A percentile compares a stretch with the other conserved stretches of the same genome.
Evolutionary conservation across 768 basidiomycete species (phyloP).

Genomic region (Tricholoma matsutake): DNA sequence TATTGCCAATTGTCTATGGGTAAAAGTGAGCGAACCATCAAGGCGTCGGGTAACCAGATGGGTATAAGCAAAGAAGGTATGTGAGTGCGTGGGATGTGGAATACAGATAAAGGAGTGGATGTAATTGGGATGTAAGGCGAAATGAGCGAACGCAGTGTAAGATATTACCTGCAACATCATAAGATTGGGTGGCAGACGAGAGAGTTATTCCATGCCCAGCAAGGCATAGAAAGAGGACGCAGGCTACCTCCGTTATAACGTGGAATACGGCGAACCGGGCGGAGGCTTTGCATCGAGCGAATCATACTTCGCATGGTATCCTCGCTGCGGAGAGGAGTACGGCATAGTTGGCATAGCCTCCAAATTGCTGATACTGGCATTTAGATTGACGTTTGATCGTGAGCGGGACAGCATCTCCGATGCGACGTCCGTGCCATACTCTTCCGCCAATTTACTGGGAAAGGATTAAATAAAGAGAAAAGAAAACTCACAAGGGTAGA

Average conservation of each 20-base stretch:
- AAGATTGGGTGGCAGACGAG: neutral
- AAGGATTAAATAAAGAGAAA: slow-evolving; percentile 1
- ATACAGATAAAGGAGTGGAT: neutral
- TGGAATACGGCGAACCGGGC: neutral
- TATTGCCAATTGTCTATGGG: too few relatives aligned
- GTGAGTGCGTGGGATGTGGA: neutral
- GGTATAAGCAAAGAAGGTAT: neutral
- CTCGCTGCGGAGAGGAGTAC: slow-evolving; percentile 15
- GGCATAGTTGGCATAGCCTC: slow-evolving; percentile 27
- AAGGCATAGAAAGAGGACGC: neutral
- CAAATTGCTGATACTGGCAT: neutral
- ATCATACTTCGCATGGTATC: slow-evolving; percentile 18
- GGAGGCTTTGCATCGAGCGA: slow-evolving; percentile 17
- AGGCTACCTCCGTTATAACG: neutral
- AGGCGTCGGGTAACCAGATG: neutral
- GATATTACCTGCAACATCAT: neutral
- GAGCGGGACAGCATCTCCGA: slow-evolving; percentile 57
- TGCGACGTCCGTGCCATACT: slow-evolving; percentile 66
- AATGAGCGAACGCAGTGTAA: neutral
- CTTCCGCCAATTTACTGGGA: slow-evolving; percentile 68
- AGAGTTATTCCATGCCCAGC: neutral
- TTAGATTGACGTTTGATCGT: slow-evolving; percentile 46
- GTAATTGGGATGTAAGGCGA: neutral
- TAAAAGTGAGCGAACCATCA: too few relatives aligned
- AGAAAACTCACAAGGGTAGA: slow-evolving; percentile 6